Evolutionary conservation across 495 filamentous ascomycete species (phyloP), one percentile per base, ranked within the genome.

Genomic region (Penicillium egyptiacum): DNA sequence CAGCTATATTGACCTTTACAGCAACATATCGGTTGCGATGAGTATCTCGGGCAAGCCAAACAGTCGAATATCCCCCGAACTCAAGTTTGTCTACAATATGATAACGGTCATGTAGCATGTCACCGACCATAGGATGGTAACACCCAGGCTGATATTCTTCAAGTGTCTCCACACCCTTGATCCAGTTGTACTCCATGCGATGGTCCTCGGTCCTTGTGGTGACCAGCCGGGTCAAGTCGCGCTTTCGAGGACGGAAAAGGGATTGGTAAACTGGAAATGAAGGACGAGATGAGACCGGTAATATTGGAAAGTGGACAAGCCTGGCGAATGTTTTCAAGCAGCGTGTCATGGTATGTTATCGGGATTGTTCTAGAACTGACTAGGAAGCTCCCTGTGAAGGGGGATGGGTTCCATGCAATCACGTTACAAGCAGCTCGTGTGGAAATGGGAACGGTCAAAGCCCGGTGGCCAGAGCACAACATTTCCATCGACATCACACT

Each of bases 1-100:
- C 44, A 37, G 69, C 61, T 55, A 66, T 66, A 45, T 54, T 42
- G 25, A 75, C 61, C 44, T 74, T 77, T 3, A 74, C 30, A 42
- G 72, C 65, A 55, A 74, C 66, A 57, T 74, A 77, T 5, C 37
- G 50, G 16, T 65, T 35, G 25, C 62, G 56, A 46, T 39, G 40
- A 42, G 59, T 63, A 37, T 86, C 79, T 3, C 62, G 73, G 30
- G 79, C 81, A 37, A 86, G 75, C 81, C 81, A 86, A 50, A 82
- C 75, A 2, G 76, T 83, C 5, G 73, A 78, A 57, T 75, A 81
- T 6, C 75, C 74, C 8, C 82, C 79, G 47, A 65, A 75, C 2
- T 80, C 82, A 19, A 85, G 72, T 49, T 85, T 86, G 61, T 83
- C 78, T 5, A 75, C 67, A 51, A 84, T 78, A 11, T 61, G 61